Evolutionary conservation across 169 alveolate species (phyloP).

Genomic region (Plasmodium falciparum): DNA sequence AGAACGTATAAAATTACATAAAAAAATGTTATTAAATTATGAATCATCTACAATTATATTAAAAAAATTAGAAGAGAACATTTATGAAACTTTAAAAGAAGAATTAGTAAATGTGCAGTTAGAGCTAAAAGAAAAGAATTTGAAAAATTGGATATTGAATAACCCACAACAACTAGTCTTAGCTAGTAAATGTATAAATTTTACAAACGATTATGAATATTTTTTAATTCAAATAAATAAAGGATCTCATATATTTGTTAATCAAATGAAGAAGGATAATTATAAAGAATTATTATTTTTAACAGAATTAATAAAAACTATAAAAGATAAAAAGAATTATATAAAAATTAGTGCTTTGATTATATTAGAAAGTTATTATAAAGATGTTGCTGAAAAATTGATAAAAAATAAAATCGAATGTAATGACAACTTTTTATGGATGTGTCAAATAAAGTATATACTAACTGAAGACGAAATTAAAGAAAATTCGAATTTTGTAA

Average conservation of each 20-base stretch:
- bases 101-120: slow-evolving; percentile 70
- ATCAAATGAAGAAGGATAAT: slow-evolving; percentile 67
- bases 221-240: slow-evolving; percentile 68
- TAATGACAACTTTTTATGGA: slow-evolving; percentile 64
- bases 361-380: slow-evolving; percentile 65
- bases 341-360: slow-evolving; percentile 67
- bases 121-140: slow-evolving; percentile 56
- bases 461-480: slow-evolving; percentile 43
- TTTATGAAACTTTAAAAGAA: slow-evolving; percentile 53
- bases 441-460: slow-evolving; percentile 64
- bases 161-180: slow-evolving; percentile 63
- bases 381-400: slow-evolving; percentile 75
- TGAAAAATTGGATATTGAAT: slow-evolving; percentile 56
- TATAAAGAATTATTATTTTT: slow-evolving; percentile 47
- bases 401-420: slow-evolving; percentile 75
- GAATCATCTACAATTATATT: slow-evolving; percentile 59
- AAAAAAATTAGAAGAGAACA: slow-evolving; percentile 66
- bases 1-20: slow-evolving; percentile 48
- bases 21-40: slow-evolving; percentile 46
- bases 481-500: slow-evolving; percentile 14
- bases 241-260: slow-evolving; percentile 72
- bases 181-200: slow-evolving; percentile 62
- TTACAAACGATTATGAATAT: slow-evolving; percentile 75
- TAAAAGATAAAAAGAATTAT: slow-evolving; percentile 70
- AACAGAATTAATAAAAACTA: slow-evolving; percentile 63